Evolutionary conservation across 2,329 filamentous ascomycete genomes (phyloP), one percentile per base, ranked within the genome.

Genomic region (Talaromyces sp.): DNA sequence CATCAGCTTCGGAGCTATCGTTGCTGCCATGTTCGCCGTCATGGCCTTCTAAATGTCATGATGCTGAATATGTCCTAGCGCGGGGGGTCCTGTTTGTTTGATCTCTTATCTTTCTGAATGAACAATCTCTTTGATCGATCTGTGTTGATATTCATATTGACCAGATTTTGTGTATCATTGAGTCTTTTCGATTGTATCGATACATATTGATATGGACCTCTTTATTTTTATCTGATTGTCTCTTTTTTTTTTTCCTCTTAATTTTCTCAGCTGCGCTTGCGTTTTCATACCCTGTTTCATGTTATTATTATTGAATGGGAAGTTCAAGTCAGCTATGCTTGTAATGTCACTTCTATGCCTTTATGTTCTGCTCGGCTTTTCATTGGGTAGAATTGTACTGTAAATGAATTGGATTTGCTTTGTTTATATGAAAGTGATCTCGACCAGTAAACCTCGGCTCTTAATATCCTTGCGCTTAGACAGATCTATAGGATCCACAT

Each of bases 1-100:
- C 51, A 55, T 66, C 56, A 69, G 67, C 67, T 55, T 71, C 54
- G 70, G 70, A 54, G 69, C 67, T 47, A 57, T 72, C 47, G 66
- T 67, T 33, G 66, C 65, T 32, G 71, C 68, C 66, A 51, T 71
- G 39, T 56, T 65, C 51, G 70, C 70, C 53, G 62, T 70, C 48
- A 58, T 73, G 47, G 70, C 69, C 46, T 66, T 73, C 55, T 73
- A 73, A 69, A 40, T 49, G 35, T 35, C 36, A 16, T 49, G 36
- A 44, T 2, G 32, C 20, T 42, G 27, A 13, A 33, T 51, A 40
- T 41, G n/a, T n/a, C n/a, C n/a, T n/a, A n/a, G n/a, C n/a, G 39
- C 17, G 24, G 19, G 46, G 30, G 48, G 37, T 41, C 45, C 14
- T 39, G 33, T 45, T 37, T 30, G 13, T 20, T 33, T 24, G 39